Evolutionary conservation across 345 rosid genomes (phyloP).

Genomic region (Rhizophora apiculata): DNA sequence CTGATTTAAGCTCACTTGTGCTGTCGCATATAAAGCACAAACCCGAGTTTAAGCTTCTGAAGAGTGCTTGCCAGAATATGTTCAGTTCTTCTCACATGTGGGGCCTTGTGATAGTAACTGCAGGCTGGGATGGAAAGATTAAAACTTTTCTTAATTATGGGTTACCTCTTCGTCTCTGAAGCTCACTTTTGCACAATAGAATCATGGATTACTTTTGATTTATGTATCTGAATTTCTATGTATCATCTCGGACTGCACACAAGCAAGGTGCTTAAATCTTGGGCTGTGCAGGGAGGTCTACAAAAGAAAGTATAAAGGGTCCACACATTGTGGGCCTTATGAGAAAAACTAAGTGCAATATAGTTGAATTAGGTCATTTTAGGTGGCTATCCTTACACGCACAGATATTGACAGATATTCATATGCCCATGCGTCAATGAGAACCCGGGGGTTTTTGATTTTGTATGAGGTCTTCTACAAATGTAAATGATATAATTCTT

Average conservation of each 20-base stretch:
- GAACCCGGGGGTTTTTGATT: too few relatives aligned
- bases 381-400: too few relatives aligned
- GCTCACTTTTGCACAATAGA: neutral
- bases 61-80: constrained; percentile 28
- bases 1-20: constrained; percentile 19
- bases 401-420: too few relatives aligned
- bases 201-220: too few relatives aligned
- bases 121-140: constrained; percentile 74
- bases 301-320: neutral
- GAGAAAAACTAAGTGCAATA: neutral
- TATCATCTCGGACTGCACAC: too few relatives aligned
- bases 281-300: neutral
- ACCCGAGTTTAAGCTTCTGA: constrained; percentile 38
- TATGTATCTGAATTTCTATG: too few relatives aligned
- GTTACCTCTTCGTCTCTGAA: constrained; percentile 52
- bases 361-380: neutral
- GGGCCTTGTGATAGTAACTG: constrained; percentile 71
- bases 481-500: too few relatives aligned
- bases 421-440: too few relatives aligned
- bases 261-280: too few relatives aligned
- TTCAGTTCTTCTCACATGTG: constrained; percentile 50
- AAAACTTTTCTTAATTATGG: constrained; percentile 70
- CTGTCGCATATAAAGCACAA: constrained; percentile 27
- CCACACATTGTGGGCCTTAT: neutral
- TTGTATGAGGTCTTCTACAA: too few relatives aligned